A percentile compares a stretch with the other conserved stretches of the same genome.
These are phyloP conservation scores for Diophrys appendiculata DNA, from an alignment of 73 alveolate genomes.

Conservation along the genomic window DNA sequence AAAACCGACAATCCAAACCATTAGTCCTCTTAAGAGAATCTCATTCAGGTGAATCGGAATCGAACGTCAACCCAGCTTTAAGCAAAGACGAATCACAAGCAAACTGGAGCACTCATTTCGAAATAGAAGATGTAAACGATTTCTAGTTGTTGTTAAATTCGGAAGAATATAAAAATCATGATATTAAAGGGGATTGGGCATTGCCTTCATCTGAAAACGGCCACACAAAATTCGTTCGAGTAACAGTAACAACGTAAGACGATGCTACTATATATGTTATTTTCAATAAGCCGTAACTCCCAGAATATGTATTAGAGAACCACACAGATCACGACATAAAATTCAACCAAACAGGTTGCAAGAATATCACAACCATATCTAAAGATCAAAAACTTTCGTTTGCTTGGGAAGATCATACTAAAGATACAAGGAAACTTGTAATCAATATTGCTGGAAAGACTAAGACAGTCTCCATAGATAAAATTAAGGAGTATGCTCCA, in stretches of 20 bases:
- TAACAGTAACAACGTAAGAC: constrained; percentile 54
- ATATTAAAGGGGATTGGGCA: constrained; percentile 8
- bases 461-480: constrained; percentile 35
- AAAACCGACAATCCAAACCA: background rate
- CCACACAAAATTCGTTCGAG: constrained; percentile 33
- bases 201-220: constrained; percentile 22
- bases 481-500: constrained; percentile 14
- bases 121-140: background rate
- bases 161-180: background rate
- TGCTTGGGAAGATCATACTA: constrained; percentile 49
- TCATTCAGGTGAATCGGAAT: background rate
- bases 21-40: background rate
- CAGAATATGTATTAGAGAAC: constrained; percentile 46
- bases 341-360: background rate
- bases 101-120: background rate
- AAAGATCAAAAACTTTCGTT: constrained; percentile 31
- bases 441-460: constrained; percentile 29
- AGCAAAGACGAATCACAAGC: background rate
- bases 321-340: constrained; percentile 20
- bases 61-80: background rate
- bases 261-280: constrained; percentile 70
- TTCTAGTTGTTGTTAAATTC: constrained; percentile 43
- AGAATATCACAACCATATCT: background rate
- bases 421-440: constrained; percentile 24
- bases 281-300: constrained; percentile 49